phyloP scores from a whole-genome alignment of 164 flowering plant species.

The Kalanchoe fedtschenkoi region DNA sequence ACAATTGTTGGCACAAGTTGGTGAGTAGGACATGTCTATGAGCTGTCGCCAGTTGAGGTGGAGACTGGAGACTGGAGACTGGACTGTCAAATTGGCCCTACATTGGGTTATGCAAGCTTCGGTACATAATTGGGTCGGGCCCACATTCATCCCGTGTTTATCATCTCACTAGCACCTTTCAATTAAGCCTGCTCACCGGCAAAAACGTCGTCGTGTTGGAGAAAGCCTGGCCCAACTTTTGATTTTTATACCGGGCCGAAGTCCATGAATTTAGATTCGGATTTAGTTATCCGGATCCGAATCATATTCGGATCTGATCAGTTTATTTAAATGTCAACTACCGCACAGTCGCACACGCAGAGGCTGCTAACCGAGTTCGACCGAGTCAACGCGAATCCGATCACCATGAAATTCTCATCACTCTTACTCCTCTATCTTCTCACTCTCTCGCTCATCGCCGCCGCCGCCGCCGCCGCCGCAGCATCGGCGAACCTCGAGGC shows the following conservation, averaged over 20 bases:
- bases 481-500: slow-evolving; percentile 9
- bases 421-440: not conserved
- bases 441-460: slow-evolving; percentile 7
- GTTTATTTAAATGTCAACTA: too few species aligned
- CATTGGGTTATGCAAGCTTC: too few species aligned
- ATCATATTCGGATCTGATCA: not conserved
- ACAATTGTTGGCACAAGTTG: not conserved
- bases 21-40: not conserved
- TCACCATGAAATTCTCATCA: not conserved
- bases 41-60: not conserved
- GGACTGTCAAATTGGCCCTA: too few species aligned
- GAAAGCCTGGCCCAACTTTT: too few species aligned
- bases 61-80: too few species aligned
- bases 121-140: too few species aligned
- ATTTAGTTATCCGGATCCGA: not conserved
- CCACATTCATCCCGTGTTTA: not conserved
- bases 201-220: too few species aligned
- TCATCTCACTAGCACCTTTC: too few species aligned
- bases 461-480: not conserved
- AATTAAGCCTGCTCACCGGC: too few species aligned
- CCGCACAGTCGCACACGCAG: too few species aligned
- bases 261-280: too few species aligned
- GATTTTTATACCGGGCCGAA: not conserved
- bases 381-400: not conserved
- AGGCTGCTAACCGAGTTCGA: not conserved